Percentiles rank a stretch among this genome's conserved stretches.
These are phyloP conservation scores for Apiospora kogelbergensis DNA, from an alignment of 2,329 filamentous ascomycete species.

Conservation along the genomic window DNA sequence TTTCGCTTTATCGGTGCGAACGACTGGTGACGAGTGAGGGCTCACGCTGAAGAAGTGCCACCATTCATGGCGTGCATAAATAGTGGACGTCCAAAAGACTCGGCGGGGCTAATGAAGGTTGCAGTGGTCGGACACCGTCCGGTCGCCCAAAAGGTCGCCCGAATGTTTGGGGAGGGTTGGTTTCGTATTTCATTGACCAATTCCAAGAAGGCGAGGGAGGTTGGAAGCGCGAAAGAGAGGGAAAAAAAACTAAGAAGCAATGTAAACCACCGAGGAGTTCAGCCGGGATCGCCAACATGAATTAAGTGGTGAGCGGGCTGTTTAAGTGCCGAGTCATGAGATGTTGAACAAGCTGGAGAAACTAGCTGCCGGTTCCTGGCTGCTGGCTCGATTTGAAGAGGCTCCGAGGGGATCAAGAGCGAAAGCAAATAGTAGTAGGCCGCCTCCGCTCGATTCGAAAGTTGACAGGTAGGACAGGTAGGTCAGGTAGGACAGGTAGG, in stretches of 20 bases:
- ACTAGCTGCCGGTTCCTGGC: too few relatives aligned
- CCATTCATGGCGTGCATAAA: neutral
- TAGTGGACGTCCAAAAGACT: neutral
- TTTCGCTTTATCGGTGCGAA: neutral
- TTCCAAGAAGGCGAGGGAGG: conserved; percentile 1
- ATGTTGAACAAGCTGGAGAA: too few relatives aligned
- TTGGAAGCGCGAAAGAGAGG: too few relatives aligned
- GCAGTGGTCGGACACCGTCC: neutral
- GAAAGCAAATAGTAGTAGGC: too few relatives aligned
- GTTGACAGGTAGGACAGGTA: too few relatives aligned
- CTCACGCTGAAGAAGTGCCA: neutral
- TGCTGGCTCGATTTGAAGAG: too few relatives aligned
- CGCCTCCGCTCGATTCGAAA: too few relatives aligned
- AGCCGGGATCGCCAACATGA: neutral
- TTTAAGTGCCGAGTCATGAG: neutral
- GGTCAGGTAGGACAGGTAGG: too few relatives aligned
- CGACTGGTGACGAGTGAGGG: neutral
- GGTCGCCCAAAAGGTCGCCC: too few relatives aligned
- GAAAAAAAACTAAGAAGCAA: neutral
- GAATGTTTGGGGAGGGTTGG: neutral
- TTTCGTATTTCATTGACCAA: neutral
- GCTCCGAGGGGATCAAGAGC: too few relatives aligned
- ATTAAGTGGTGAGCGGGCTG: too few relatives aligned
- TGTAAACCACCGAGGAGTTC: neutral
- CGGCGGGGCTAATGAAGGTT: neutral